Evolutionary conservation across 2,329 filamentous ascomycete genomes (phyloP), one percentile per base, ranked within the genome.

Genomic region (Sporothrix inflata): DNA sequence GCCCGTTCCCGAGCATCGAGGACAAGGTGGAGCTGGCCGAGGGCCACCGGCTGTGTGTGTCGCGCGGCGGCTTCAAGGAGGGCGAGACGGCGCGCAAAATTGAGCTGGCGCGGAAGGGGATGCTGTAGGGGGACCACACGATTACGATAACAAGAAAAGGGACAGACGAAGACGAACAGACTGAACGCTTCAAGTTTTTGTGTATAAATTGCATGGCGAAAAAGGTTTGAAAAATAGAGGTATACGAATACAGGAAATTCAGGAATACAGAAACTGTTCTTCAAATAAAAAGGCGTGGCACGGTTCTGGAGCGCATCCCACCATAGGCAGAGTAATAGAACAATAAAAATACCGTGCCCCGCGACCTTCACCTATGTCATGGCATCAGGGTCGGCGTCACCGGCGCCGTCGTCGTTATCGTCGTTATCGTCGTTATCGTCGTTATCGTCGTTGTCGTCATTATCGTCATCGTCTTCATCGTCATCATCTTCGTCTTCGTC

Each of bases 21-120:
- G 92, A 95, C 76, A 96, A 96, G 79, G 88, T 94, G 75, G 93
- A 92, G 81, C 78, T 90, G 40, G 88, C 86, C 5, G 91, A 94
- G 4, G 92, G 92, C 0, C 89, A 89, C 76, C 87, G 91, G 53
- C 84, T 94, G 63, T 96, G 93, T 78, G 85, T 91, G 0, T 93
- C 90, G 60, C 93, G 90, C 78, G 92, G 92, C 1, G 92, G 93
- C 0, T 94, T 90, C 82, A 90, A 89, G 78, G 85, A 84, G 1
- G 91, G 90, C 12, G 92, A 94, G 81, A 88, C 92, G 19, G 86
- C 87, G 73, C 86, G 91, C 78, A 95, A 95, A 84, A 85, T 96
- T 69, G 92, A 95, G 80, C 81, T 95, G 77, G 93, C 92, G 3
- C 85, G 93, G 78, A 95, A 94, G 83, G 93, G 92, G 0, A 77